Evolutionary conservation across 2,329 filamentous ascomycete species (phyloP).

Genomic region (Aspergillus ruber): DNA sequence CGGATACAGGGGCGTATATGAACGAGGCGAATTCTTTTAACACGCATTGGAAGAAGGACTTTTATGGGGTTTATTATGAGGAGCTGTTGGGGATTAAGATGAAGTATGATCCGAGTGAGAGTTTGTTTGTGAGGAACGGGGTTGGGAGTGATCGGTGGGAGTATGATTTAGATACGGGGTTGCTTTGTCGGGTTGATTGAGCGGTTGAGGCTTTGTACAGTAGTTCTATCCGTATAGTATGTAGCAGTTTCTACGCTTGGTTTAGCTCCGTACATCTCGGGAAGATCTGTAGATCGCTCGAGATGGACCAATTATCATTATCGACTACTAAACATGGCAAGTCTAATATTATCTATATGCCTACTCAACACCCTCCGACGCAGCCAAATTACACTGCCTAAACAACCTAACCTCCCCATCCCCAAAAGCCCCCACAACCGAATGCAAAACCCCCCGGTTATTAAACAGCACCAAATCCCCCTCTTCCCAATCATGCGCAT

Average conservation of each 20-base stretch:
- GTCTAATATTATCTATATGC: background rate
- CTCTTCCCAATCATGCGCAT: conserved; percentile 70
- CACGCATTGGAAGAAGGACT: conserved; percentile 16
- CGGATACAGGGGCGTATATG: conserved; percentile 19
- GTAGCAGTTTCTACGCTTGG: no score
- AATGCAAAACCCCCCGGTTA: conserved; percentile 68
- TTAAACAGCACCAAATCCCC: conserved; percentile 74
- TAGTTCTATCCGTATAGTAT: background rate
- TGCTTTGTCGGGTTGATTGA: conserved; percentile 10
- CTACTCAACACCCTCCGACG: conserved; percentile 11
- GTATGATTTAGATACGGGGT: conserved; percentile 13
- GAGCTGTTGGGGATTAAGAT: conserved; percentile 18
- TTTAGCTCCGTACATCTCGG: background rate
- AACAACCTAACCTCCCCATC: conserved; percentile 69
- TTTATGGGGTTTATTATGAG: conserved; percentile 22
- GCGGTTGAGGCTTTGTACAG: no score
- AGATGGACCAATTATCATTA: background rate
- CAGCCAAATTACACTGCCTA: conserved; percentile 71
- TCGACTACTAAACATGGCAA: background rate
- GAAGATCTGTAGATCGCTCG: background rate
- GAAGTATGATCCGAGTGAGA: conserved; percentile 20
- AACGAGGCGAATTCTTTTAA: conserved; percentile 17
- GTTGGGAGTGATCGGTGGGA: conserved; percentile 17
- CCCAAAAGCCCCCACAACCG: conserved; percentile 67
- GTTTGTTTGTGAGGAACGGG: conserved; percentile 12